These are phyloP conservation scores for Cercospora nicotianae DNA, from an alignment of 2,329 filamentous ascomycete species.

Conservation along the genomic window DNA sequence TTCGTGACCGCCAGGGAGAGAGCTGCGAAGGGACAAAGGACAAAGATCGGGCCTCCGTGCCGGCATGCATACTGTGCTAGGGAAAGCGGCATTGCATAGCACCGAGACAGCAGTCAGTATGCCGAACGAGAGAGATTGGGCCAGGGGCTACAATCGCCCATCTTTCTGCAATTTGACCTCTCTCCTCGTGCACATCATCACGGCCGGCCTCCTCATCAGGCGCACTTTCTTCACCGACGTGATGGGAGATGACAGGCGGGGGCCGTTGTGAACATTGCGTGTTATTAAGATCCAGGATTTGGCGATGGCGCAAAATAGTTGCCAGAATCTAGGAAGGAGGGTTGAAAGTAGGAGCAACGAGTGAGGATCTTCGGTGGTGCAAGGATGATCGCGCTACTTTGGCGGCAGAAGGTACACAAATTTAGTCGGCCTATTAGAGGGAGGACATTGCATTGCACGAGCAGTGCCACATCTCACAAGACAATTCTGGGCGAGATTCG, in stretches of 20 bases:
- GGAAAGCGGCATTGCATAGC: neutral
- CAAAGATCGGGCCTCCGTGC: neutral
- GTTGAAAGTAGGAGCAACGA: neutral
- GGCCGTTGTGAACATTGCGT: neutral
- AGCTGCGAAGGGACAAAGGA: neutral
- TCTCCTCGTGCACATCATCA: neutral
- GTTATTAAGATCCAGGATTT: conserved; percentile 15
- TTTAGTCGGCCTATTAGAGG: neutral
- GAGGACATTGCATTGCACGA: neutral
- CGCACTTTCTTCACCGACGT: neutral
- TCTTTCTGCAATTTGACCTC: neutral
- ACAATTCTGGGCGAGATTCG: neutral
- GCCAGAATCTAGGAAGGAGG: neutral
- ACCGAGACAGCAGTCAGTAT: neutral
- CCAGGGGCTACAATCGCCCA: neutral
- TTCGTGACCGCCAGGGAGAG: neutral
- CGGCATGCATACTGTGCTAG: conserved; percentile 3
- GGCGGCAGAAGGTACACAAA: neutral
- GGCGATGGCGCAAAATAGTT: neutral
- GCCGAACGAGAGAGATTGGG: neutral
- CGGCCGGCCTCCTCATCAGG: neutral
- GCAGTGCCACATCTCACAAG: neutral
- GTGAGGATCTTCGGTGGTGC: conserved; percentile 1
- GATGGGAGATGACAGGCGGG: neutral
- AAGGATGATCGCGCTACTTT: conserved; percentile 1